These are phyloP conservation scores for Carallia pectinifolia DNA, from an alignment of 345 rosid genomes.

Conservation along the genomic window DNA sequence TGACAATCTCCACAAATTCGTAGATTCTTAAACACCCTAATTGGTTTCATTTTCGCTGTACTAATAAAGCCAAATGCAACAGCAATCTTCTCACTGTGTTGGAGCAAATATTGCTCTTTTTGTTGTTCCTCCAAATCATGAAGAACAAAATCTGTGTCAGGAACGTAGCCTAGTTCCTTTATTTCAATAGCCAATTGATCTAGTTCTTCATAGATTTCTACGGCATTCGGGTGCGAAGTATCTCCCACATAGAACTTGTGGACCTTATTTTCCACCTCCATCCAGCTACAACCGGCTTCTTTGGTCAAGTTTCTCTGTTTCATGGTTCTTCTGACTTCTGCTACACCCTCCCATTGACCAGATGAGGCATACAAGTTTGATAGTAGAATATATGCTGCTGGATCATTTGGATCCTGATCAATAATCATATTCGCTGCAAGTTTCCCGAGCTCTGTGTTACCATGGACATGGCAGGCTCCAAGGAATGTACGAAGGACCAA, in stretches of 20 bases:
- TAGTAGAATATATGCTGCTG: slow-evolving; percentile 63
- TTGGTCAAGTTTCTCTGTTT: slow-evolving; percentile 53
- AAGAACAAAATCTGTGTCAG: slow-evolving; percentile 63
- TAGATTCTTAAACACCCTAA: slow-evolving; percentile 69
- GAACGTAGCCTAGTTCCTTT: slow-evolving; percentile 61
- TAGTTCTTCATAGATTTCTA: slow-evolving; percentile 44
- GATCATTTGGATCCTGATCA: slow-evolving; percentile 59
- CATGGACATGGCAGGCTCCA: slow-evolving; percentile 65
- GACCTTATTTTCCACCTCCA: slow-evolving; percentile 58
- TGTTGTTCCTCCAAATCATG: slow-evolving; percentile 64
- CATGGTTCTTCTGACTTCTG: slow-evolving; percentile 57
- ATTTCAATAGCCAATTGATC: slow-evolving; percentile 42
- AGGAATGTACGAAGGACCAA: slow-evolving; percentile 74
- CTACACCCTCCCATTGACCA: slow-evolving; percentile 62
- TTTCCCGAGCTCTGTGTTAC: slow-evolving; percentile 50
- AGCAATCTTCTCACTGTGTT: slow-evolving; percentile 81
- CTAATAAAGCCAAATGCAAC: slow-evolving; percentile 68
- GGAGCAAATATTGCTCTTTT: slow-evolving; percentile 58
- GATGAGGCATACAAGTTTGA: slow-evolving; percentile 67
- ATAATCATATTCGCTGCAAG: slow-evolving; percentile 62
- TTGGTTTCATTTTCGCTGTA: slow-evolving; percentile 46
- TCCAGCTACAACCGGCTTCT: slow-evolving; percentile 85
- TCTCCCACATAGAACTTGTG: slow-evolving; percentile 73
- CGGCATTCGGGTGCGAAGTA: slow-evolving; percentile 53
- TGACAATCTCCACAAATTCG: slow-evolving; percentile 75